Evolutionary conservation across 768 basidiomycete genomes (phyloP).

Genomic region (Serpula lacrymans): DNA sequence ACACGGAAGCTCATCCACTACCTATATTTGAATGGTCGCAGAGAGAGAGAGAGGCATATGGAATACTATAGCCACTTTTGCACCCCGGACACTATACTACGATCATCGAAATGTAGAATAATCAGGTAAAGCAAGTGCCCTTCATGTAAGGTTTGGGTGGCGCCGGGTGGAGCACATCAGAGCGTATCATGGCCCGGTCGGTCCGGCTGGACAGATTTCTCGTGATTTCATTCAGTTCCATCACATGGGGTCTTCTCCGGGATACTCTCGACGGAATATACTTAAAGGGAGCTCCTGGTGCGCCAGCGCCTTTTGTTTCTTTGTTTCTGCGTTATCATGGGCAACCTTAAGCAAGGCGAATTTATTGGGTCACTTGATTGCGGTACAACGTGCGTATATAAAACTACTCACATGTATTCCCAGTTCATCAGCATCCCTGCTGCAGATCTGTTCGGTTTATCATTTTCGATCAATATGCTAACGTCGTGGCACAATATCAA

Average conservation of each 20-base stretch:
- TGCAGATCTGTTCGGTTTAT: constrained; percentile 87
- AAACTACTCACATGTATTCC: neutral
- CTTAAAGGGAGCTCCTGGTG: neutral
- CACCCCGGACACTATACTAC: neutral
- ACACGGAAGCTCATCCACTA: constrained; percentile 76
- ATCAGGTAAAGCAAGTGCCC: too few species aligned
- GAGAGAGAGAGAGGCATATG: constrained; percentile 45
- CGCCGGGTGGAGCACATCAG: neutral
- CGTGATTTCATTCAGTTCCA: too few species aligned
- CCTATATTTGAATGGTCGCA: constrained; percentile 65
- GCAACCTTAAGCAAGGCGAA: constrained; percentile 56
- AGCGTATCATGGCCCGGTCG: constrained; percentile 6
- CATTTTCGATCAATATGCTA: constrained; percentile 81
- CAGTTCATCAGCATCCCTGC: neutral
- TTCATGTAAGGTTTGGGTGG: too few species aligned
- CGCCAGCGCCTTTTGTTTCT: neutral
- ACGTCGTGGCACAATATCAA: constrained; percentile 87
- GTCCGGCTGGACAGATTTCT: too few species aligned
- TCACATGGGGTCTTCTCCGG: neutral
- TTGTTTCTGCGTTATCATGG: constrained; percentile 26
- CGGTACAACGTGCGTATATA: constrained; percentile 78
- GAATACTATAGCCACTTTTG: constrained; percentile 24
- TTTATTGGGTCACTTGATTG: constrained; percentile 94
- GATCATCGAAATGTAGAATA: too few species aligned
- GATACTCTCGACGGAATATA: constrained; percentile 1